Percentiles rank a stretch among this genome's conserved stretches.
phyloP scores from a whole-genome alignment of 495 filamentous ascomycete genomes.

The Aspergillus indologenus region DNA sequence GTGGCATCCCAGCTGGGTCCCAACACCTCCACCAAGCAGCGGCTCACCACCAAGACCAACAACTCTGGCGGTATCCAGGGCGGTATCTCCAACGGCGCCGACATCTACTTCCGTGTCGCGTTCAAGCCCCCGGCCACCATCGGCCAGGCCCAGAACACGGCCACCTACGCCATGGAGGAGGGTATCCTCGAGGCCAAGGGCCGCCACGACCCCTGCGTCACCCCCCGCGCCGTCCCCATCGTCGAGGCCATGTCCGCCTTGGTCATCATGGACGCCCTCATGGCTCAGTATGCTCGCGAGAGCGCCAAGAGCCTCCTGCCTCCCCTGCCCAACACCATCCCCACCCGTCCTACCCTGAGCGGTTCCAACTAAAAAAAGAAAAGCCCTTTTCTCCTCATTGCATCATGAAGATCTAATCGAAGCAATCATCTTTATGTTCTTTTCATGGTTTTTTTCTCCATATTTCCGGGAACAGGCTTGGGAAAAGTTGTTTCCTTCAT shows the following conservation, averaged over 20 bases:
- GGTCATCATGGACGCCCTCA: slow-evolving; percentile 85
- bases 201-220: slow-evolving; percentile 92
- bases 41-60: slow-evolving; percentile 87
- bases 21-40: slow-evolving; percentile 40
- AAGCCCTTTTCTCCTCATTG: not conserved
- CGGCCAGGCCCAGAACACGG: slow-evolving; percentile 83
- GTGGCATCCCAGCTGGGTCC: slow-evolving; percentile 32
- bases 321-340: slow-evolving; percentile 36
- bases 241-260: slow-evolving; percentile 95
- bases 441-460: too few relatives aligned
- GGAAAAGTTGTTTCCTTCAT: not conserved
- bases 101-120: slow-evolving; percentile 90
- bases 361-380: slow-evolving; percentile 1
- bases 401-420: not conserved
- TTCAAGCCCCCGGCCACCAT: slow-evolving; percentile 98
- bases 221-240: slow-evolving; percentile 90
- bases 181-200: slow-evolving; percentile 91
- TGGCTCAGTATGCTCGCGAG: slow-evolving; percentile 76
- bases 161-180: slow-evolving; percentile 69
- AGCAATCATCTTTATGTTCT: too few relatives aligned
- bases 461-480: not conserved
- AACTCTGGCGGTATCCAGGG: slow-evolving; percentile 96
- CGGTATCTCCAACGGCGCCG: slow-evolving; percentile 91
- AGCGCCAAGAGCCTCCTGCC: slow-evolving; percentile 43
- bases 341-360: slow-evolving; percentile 27